Base-by-base conservation (phyloP, 345 rosid genomes). In the Euclidium syriacum region DNA sequence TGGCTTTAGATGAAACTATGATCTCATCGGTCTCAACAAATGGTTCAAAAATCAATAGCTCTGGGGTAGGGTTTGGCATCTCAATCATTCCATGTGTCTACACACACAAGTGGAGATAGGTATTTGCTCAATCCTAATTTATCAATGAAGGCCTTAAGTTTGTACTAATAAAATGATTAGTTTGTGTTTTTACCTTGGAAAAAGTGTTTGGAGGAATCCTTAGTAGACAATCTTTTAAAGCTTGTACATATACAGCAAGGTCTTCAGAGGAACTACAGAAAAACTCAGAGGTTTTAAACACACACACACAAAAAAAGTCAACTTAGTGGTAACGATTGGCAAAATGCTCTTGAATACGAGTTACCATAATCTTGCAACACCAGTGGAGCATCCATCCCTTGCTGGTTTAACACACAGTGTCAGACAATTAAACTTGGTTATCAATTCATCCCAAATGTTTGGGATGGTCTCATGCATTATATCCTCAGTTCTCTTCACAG, bases 321-420 rank as follows among this genome's bases (percentile, higher is more conserved):
- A 22, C 2, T 15, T 57, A 7, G 7, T 38, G 40, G 51, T 27
- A 20, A 39, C 1, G 3, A 48, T 11, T 39, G 44, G 44, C n/a
- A 15, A 46, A 58, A 25, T 29, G 19, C 6, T 59, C 43, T 27
- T 15, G 59, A 39, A 20, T 57, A 53, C 18, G 63, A 60, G 55
- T 73, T 68, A 92, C 98, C 95, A 80, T 63, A 92, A 72, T 82
- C 96, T 83, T 59, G 98, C 96, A 56, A 92, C 98, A 60, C 98
- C 98, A 52, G 95, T 88, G 43, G 98, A 92, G 77, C 98, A 92
- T 40, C 98, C 98, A 77, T 92, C 96, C 71, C 84, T 85, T 43
- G 96, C 91, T 14, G 98, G 98, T 74, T 92, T 92, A 40, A 92
- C 78, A 67, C 98, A 92, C 58, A 92, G 47, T 33, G 95, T 86